Evolutionary conservation across 192 early-diverging fungal species (phyloP).

Genomic region (Umbelopsis vinacea): DNA sequence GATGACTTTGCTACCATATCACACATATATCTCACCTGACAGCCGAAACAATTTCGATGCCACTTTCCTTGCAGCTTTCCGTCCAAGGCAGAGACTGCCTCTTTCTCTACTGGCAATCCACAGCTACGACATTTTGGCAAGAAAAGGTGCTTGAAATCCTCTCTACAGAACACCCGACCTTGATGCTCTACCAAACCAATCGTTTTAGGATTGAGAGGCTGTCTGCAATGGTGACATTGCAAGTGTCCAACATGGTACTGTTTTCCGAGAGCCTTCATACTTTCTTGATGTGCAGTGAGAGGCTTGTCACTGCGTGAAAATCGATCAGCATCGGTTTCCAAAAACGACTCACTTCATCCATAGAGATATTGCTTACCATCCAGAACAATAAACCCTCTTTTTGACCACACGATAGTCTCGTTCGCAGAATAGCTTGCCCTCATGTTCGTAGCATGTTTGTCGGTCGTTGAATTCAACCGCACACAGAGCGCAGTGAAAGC

Average conservation of each 20-base stretch:
- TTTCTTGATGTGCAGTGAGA: constrained; percentile 34
- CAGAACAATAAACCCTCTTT: constrained; percentile 50
- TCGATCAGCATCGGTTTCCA: background rate
- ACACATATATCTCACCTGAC: constrained; percentile 43
- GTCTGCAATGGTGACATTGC: constrained; percentile 68
- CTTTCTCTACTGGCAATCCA: constrained; percentile 63
- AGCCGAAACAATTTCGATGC: constrained; percentile 76
- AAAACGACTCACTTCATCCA: background rate
- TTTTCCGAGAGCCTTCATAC: constrained; percentile 66
- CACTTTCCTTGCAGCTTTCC: constrained; percentile 70
- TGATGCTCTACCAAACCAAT: constrained; percentile 52
- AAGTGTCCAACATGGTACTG: constrained; percentile 70
- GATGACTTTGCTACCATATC: background rate
- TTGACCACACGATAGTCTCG: constrained; percentile 52
- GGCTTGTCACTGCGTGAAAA: constrained; percentile 33
- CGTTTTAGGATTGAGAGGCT: constrained; percentile 56
- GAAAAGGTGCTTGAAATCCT: constrained; percentile 68
- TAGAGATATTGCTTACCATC: constrained; percentile 49
- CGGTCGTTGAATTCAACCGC: constrained; percentile 51
- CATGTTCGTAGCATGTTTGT: constrained; percentile 58
- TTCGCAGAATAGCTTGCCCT: constrained; percentile 68
- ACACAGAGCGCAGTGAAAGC: constrained; percentile 64
- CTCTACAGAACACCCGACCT: constrained; percentile 66
- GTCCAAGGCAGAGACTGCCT: constrained; percentile 75
- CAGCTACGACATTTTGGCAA: constrained; percentile 73